Percentiles rank a stretch among this genome's conserved stretches.
Evolutionary conservation across 202 grass and related monocot genomes (phyloP).

Genomic region (Saccharum hybrid): DNA sequence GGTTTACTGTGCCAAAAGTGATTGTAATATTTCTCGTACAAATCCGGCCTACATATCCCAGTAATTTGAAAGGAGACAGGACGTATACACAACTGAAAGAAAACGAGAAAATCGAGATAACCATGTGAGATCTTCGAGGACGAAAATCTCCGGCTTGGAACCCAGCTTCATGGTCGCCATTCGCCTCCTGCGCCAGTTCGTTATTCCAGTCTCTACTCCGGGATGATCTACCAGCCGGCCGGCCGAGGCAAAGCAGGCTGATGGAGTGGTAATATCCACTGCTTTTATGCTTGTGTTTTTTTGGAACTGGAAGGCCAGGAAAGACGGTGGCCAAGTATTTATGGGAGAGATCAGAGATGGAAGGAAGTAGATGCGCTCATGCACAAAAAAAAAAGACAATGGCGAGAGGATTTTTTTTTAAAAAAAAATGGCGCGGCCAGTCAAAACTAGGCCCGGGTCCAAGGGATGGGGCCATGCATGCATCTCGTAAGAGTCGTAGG

Average conservation of each 20-base stretch:
- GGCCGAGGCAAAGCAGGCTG: neutral
- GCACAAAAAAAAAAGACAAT: neutral
- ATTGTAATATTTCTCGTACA: neutral
- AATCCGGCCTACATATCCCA: neutral
- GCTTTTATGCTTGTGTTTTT: neutral
- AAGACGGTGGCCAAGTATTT: slow-evolving; percentile 19
- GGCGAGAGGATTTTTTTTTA: neutral
- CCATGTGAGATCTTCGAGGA: slow-evolving; percentile 72
- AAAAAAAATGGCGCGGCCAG: neutral
- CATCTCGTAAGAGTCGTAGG: no score
- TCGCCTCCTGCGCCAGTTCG: neutral
- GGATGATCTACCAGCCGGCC: neutral
- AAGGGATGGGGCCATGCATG: slow-evolving; percentile 16
- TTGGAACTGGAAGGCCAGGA: slow-evolving; percentile 35
- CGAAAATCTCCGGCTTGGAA: slow-evolving; percentile 65
- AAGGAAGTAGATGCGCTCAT: neutral
- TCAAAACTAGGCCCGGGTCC: slow-evolving; percentile 54
- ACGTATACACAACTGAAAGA: neutral
- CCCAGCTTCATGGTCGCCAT: slow-evolving; percentile 77
- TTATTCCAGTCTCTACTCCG: slow-evolving; percentile 15
- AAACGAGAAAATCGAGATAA: neutral
- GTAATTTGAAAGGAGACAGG: neutral
- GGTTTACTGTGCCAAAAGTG: neutral
- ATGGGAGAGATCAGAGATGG: neutral
- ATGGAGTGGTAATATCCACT: neutral